Base-by-base conservation (phyloP, 805 yeast species). In the Brettanomyces nanus region DNA sequence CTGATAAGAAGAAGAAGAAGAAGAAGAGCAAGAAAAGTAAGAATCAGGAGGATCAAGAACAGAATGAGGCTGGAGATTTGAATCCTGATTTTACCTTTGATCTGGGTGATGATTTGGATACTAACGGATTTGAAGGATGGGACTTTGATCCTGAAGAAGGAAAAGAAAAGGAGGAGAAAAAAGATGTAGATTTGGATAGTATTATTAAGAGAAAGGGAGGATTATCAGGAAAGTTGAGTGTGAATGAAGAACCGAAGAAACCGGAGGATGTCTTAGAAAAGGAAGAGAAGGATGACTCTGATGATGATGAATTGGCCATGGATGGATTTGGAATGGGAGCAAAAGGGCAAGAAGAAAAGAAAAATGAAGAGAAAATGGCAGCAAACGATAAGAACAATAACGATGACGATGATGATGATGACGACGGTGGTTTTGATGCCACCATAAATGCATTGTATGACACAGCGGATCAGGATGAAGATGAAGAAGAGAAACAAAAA, bases 171-270 rank as follows among this genome's bases (percentile, higher is more conserved):
- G 44, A 38, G 27, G 37, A 26, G 6, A 45, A 44, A 6, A 74
- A 71, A 45, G 85, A 79, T 43, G 95, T 86, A 6, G 95, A 90
- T 65, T 68, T 90, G 44, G 96, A 90, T 51, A 77, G 78, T 11
- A 90, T 90, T 38, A 83, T 90, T 48, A 77, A 80, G 62, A 73
- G 89, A 58, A 89, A 85, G 51, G 95, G 96, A 58, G 85, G 95
- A 30, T 43, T 55, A 26, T 44, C 52, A 19, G 61, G 59, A 22
- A 45, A 49, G 18, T 31, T 51, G 37, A 38, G 43, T n/a, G 27
- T 43, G 17, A 63, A 57, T 11, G 66, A 58, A 3, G 66, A 60
- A 7, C 64, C 57, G 5, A 67, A 59, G 11, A 67, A 61, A 45
- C 58, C 52, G 10, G 59, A 47, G 3, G 56, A 52, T 15, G 58